Base-by-base conservation (phyloP, 805 yeast species). In the Candida qinlingensis region DNA sequence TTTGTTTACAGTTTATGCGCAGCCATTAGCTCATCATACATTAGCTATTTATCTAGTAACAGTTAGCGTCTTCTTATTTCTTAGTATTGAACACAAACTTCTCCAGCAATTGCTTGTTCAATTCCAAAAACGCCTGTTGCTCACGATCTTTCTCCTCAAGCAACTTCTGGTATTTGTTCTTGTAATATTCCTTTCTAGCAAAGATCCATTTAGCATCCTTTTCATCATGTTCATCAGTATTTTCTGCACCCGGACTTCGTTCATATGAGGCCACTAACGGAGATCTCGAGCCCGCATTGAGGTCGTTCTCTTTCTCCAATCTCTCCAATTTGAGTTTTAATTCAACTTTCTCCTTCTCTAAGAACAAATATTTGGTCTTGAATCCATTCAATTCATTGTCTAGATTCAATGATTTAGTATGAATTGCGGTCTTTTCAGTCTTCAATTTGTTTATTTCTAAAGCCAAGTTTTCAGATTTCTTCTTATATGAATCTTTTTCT, bases 181-280 rank as follows among this genome's bases (percentile, higher is more conserved):
- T 42, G 50, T 57, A 29, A 63, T 64, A 34, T 48, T 58, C 51
- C 62, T 60, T 34, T 50, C 56, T 12, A 39, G 47, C 13, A 59
- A 39, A 37, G 47, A 59, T 10, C 44, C 43, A 8, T 45, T 53
- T 40, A 57, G 41, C 27, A 13, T 36, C 41, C 7, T 6, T 27
- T 2, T 27, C 39, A 29, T 37, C 34, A 19, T 19, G 19, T 28
- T 51, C 50, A 5, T 49, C 57, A 12, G 41, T 53, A 5, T 28
- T 19, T 8, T 42, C 41, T 6, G 7, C 25, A 27, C 42, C 50
- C 35, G 30, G 38, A 11, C 46, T 39, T 30, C n/a, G 19, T 19
- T 19, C 19, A 30, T 4, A 40, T 6, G 42, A 13, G 10, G 38
- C 33, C 2, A 13, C 27, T 27, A 43, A 31, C 10, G 42, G 38